These are phyloP conservation scores for Piper betle DNA, from an alignment of 164 flowering plant genomes.

Conservation along the genomic window DNA sequence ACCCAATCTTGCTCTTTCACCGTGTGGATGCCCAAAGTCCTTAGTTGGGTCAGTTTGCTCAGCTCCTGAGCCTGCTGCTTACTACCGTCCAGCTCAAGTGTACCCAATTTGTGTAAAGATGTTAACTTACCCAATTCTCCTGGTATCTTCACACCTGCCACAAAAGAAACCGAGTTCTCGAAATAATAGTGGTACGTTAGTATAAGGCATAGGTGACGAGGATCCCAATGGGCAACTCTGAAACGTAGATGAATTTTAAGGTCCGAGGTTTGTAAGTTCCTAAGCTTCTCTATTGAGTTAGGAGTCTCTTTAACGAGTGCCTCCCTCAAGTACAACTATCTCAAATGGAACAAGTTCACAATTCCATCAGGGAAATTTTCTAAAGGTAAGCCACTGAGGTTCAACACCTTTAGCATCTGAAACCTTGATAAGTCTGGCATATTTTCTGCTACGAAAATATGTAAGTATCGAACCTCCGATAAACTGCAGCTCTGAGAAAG, in stretches of 20 bases:
- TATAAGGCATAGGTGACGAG: not conserved
- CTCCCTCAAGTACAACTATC: not conserved
- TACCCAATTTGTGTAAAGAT: not conserved
- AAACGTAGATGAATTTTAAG: not conserved
- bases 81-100: not conserved
- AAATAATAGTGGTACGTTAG: not conserved
- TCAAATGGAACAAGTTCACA: not conserved
- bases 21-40: not conserved
- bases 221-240: not conserved
- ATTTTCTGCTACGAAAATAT: not conserved
- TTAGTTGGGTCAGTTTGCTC: slow-evolving; percentile 4
- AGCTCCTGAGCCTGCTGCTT: not conserved
- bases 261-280: not conserved
- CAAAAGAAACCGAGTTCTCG: not conserved
- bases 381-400: not conserved
- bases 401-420: not conserved
- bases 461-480: not conserved
- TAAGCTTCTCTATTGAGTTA: not conserved
- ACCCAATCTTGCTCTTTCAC: not conserved
- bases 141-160: not conserved
- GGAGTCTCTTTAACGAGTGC: not conserved
- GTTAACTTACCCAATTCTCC: not conserved
- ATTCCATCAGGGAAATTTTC: not conserved
- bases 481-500: not conserved
- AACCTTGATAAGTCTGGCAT: not conserved